A percentile compares a stretch with the other conserved stretches of the same genome.
Evolutionary conservation across 2,329 filamentous ascomycete genomes (phyloP).

Genomic region (Westerdykella ornata): DNA sequence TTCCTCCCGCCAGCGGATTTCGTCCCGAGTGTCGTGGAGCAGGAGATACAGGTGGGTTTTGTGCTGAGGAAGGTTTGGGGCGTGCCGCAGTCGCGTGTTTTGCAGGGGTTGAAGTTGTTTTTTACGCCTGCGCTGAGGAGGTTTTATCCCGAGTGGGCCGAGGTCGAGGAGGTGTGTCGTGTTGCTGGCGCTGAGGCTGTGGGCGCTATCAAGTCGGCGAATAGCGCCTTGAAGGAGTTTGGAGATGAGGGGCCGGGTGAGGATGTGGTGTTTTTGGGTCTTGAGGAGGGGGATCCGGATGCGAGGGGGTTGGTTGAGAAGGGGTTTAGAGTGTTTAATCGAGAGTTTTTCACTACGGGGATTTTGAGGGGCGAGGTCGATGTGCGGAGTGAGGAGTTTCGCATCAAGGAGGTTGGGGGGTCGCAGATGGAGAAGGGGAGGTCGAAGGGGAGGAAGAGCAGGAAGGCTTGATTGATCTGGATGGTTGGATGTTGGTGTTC

Average conservation of each 20-base stretch:
- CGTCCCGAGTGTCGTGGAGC: conserved; percentile 26
- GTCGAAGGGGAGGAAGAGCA: no score
- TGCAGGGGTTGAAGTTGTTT: conserved; percentile 45
- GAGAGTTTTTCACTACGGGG: conserved; percentile 40
- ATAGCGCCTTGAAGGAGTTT: conserved; percentile 23
- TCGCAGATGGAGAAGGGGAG: conserved; percentile 8
- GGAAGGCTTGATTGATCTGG: no score
- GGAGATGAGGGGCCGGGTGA: background rate
- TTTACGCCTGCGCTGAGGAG: conserved; percentile 40
- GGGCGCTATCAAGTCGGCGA: conserved; percentile 12
- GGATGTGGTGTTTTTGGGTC: conserved; percentile 23
- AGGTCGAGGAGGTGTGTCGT: conserved; percentile 36
- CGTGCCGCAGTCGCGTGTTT: conserved; percentile 40
- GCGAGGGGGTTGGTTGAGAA: conserved; percentile 27
- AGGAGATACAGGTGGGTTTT: conserved; percentile 38
- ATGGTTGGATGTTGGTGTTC: no score
- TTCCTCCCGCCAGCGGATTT: conserved; percentile 34
- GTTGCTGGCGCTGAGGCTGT: conserved; percentile 34
- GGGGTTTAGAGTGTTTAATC: conserved; percentile 36
- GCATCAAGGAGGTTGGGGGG: conserved; percentile 8
- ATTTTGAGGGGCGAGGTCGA: conserved; percentile 41
- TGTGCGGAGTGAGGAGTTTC: conserved; percentile 37
- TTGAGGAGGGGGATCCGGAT: conserved; percentile 33
- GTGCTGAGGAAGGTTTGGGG: conserved; percentile 28
- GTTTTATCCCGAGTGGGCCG: conserved; percentile 28